phyloP scores from a whole-genome alignment of 352 stramenopile species.

The Pythium oligandrum region DNA sequence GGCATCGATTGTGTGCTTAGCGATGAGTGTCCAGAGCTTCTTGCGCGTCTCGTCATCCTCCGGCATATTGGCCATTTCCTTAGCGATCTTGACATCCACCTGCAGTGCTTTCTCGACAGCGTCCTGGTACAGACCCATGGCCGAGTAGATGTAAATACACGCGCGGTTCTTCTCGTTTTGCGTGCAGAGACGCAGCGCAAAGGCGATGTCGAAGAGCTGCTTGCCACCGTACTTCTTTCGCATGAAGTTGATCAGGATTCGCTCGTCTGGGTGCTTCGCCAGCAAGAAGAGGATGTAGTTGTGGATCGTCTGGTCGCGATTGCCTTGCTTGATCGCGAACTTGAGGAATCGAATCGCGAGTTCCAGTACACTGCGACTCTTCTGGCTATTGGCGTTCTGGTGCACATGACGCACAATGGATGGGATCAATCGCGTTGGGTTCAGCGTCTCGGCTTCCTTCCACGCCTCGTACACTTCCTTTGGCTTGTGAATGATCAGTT shows the following conservation, averaged over 20 bases:
- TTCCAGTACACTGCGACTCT: conserved; percentile 73
- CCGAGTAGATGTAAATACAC: conserved; percentile 94
- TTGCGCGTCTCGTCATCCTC: conserved; percentile 87
- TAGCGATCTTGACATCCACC: conserved; percentile 91
- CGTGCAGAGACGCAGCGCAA: conserved; percentile 89
- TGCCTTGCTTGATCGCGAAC: conserved; percentile 90
- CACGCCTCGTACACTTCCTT: conserved; percentile 90
- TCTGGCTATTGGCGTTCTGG: conserved; percentile 57
- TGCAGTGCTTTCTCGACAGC: conserved; percentile 89
- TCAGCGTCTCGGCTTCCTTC: conserved; percentile 86
- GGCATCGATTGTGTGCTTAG: conserved; percentile 89
- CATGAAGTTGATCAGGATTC: conserved; percentile 88
- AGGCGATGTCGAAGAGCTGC: conserved; percentile 90
- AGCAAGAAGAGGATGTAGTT: conserved; percentile 91
- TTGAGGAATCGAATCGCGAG: conserved; percentile 92
- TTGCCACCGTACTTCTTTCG: conserved; percentile 83
- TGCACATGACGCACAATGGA: conserved; percentile 90
- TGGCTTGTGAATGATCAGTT: conserved; percentile 89
- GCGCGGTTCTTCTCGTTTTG: conserved; percentile 90
- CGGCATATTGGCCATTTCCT: conserved; percentile 89
- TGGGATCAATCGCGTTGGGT: conserved; percentile 90
- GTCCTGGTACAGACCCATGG: conserved; percentile 90
- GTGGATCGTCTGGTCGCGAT: conserved; percentile 89
- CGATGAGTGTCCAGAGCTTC: conserved; percentile 93
- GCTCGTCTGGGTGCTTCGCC: conserved; percentile 86